Percentiles rank a stretch among this genome's conserved stretches.
Evolutionary conservation across 768 basidiomycete species (phyloP).

Genomic region (Pholiota microspora): DNA sequence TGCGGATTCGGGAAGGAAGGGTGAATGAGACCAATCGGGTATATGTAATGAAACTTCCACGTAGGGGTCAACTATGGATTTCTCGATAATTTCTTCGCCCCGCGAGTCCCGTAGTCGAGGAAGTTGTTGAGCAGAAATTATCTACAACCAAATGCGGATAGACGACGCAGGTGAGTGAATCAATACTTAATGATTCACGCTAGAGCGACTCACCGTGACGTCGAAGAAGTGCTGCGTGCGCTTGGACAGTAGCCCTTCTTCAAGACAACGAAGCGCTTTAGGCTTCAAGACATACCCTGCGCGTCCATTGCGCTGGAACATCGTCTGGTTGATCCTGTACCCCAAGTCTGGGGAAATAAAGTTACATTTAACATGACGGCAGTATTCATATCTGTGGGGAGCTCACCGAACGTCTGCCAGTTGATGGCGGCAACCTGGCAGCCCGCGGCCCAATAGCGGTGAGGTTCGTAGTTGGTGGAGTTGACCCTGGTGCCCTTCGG

Average conservation of each 20-base stretch:
- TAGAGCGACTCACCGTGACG: conserved; percentile 7
- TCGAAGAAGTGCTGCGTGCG: conserved; percentile 63
- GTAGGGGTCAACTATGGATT: conserved; percentile 58
- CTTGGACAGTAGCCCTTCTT: conserved; percentile 59
- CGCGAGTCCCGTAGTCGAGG: conserved; percentile 71
- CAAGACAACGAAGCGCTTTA: conserved; percentile 55
- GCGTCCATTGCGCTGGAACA: conserved; percentile 92
- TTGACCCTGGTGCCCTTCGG: conserved; percentile 82
- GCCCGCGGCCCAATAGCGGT: conserved; percentile 89
- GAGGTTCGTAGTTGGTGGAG: conserved; percentile 89
- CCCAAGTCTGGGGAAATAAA: conserved; percentile 64
- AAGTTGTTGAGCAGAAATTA: conserved; percentile 81
- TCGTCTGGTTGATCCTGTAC: conserved; percentile 91
- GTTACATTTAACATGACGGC: neutral
- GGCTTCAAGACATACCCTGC: conserved; percentile 94
- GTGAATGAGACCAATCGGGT: conserved; percentile 64
- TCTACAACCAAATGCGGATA: neutral
- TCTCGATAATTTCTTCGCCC: conserved; percentile 64
- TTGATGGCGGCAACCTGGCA: conserved; percentile 93
- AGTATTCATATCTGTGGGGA: neutral
- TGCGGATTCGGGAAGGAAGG: conserved; percentile 23
- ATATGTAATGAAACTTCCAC: conserved; percentile 68
- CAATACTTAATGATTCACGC: neutral
- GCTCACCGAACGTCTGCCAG: conserved; percentile 90
- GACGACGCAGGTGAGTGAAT: neutral